Evolutionary conservation across 257 asterid genomes (phyloP).

Genomic region (Salvia splendens): DNA sequence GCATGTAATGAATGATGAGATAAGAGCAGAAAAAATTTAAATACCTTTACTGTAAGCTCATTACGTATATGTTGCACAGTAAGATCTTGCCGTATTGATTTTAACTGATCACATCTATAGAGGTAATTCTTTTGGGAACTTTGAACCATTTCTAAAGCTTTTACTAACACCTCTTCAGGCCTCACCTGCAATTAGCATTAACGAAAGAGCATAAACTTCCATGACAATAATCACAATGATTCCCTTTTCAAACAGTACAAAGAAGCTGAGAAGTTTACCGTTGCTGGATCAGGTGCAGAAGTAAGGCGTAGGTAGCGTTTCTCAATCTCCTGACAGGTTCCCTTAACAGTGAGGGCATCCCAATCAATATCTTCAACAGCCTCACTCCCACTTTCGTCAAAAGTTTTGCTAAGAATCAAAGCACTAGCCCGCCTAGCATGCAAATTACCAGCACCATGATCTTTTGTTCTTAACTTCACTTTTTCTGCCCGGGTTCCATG

Average conservation of each 20-base stretch:
- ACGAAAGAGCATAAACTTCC: conserved; percentile 26
- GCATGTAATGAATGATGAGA: conserved; percentile 25
- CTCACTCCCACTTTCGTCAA: conserved; percentile 74
- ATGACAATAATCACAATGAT: conserved; percentile 12
- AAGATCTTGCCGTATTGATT: conserved; percentile 98
- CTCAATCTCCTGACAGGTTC: conserved; percentile 94
- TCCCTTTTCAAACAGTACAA: conserved; percentile 26
- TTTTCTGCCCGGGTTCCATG: conserved; percentile 58
- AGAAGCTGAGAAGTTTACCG: conserved; percentile 52
- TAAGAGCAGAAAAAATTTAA: conserved; percentile 6
- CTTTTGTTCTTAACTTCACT: conserved; percentile 49
- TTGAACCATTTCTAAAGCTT: conserved; percentile 84
- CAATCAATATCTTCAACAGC: conserved; percentile 99
- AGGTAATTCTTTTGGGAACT: conserved; percentile 84
- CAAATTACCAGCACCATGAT: conserved; percentile 48
- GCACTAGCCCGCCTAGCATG: conserved; percentile 71
- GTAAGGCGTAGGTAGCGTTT: conserved; percentile 97
- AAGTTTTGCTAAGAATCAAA: conserved; percentile 56
- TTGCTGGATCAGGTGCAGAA: conserved; percentile 98
- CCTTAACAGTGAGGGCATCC: conserved; percentile 94
- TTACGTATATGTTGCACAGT: conserved; percentile 93
- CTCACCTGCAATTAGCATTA: conserved; percentile 74
- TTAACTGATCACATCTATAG: conserved; percentile 94
- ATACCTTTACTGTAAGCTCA: conserved; percentile 91
- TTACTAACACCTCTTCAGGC: conserved; percentile 95